Percentiles rank a stretch among this genome's conserved stretches.
phyloP scores from a whole-genome alignment of 768 basidiomycete genomes.

The Mycena kentingensis region DNA sequence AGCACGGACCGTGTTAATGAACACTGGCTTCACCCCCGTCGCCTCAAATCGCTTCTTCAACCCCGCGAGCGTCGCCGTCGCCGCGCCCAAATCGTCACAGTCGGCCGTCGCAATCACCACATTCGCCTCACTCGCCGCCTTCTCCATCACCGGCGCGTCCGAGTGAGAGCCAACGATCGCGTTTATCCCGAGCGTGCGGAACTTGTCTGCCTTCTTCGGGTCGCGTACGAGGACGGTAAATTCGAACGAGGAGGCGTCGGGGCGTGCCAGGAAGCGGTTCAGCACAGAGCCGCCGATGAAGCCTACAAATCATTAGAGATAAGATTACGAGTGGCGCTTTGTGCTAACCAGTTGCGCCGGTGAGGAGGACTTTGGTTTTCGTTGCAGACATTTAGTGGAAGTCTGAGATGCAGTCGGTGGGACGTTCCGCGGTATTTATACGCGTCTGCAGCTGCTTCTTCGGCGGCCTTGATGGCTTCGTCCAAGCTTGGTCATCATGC shows the following conservation, averaged over 20 bases:
- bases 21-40: constrained; percentile 45
- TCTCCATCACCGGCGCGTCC: constrained; percentile 44
- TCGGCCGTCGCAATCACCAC: constrained; percentile 45
- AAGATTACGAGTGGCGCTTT: not conserved
- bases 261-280: constrained; percentile 42
- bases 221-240: constrained; percentile 50
- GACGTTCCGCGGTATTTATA: too few relatives aligned
- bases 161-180: constrained; percentile 47
- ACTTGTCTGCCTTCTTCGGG: constrained; percentile 45
- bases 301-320: constrained; percentile 30
- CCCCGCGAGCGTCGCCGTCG: constrained; percentile 51
- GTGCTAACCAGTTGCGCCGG: not conserved
- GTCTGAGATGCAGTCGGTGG: too few relatives aligned
- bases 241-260: constrained; percentile 35
- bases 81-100: constrained; percentile 48
- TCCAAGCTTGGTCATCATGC: too few relatives aligned
- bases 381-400: not conserved
- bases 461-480: too few relatives aligned
- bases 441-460: too few relatives aligned
- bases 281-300: constrained; percentile 54
- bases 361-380: not conserved
- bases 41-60: constrained; percentile 46
- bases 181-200: constrained; percentile 40
- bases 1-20: constrained; percentile 63
- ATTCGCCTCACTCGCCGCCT: constrained; percentile 46